Percentiles rank a stretch among this genome's conserved stretches.
Evolutionary conservation across 495 filamentous ascomycete genomes (phyloP).

Genomic region (Barbatosphaeria neglecta): DNA sequence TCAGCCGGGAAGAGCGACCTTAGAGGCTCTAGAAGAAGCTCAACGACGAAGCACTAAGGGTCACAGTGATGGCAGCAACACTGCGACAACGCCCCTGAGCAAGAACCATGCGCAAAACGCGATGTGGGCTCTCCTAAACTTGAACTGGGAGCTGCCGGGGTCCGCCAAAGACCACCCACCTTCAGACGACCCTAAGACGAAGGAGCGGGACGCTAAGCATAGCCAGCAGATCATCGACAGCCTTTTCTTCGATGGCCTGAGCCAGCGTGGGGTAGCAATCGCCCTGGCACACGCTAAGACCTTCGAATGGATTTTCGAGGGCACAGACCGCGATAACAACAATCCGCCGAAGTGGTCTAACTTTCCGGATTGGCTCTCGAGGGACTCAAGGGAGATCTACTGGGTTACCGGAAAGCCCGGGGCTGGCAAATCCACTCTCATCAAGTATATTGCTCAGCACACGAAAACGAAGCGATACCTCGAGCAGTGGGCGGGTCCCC

Average conservation of each 20-base stretch:
- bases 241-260: not conserved
- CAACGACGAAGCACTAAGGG: not conserved
- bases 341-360: not conserved
- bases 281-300: not conserved
- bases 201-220: not conserved
- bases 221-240: not conserved
- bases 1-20: not conserved
- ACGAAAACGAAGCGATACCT: not conserved
- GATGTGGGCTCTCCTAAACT: not conserved
- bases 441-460: not conserved
- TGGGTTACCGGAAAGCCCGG: slow-evolving; percentile 8
- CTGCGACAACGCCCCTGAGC: not conserved
- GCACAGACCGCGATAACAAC: not conserved
- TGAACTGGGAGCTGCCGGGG: not conserved
- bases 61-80: not conserved
- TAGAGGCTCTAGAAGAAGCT: not conserved
- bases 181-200: not conserved
- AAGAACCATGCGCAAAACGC: not conserved
- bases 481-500: not conserved
- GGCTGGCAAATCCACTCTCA: slow-evolving; percentile 4
- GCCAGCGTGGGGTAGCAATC: not conserved
- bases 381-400: not conserved
- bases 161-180: not conserved
- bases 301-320: not conserved
- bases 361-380: slow-evolving; percentile 3